These are phyloP conservation scores for Poa annua DNA, from an alignment of 176 grass and related monocot species.

Conservation along the genomic window DNA sequence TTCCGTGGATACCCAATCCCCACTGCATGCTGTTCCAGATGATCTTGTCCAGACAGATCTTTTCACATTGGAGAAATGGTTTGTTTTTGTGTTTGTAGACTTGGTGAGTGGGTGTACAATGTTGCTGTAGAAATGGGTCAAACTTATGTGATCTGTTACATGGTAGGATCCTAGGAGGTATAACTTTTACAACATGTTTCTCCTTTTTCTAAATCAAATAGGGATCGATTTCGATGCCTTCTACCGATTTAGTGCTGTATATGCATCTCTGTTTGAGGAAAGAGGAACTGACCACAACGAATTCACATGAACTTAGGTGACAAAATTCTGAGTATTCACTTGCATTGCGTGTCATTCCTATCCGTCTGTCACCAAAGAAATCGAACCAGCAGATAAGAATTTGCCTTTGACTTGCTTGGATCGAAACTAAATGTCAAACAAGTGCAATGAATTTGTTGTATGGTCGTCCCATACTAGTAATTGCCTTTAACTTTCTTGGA, in stretches of 20 bases:
- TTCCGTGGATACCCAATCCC: neutral
- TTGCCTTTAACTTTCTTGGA: too few species aligned
- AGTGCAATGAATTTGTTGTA: neutral
- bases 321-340: neutral
- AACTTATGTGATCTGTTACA: neutral
- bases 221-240: too few species aligned
- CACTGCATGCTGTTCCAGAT: neutral
- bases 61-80: slow-evolving; percentile 12
- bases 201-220: neutral
- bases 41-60: neutral
- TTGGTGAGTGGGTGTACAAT: neutral
- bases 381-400: neutral
- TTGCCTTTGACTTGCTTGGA: neutral
- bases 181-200: neutral
- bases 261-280: neutral
- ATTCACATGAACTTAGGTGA: neutral
- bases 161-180: neutral
- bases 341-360: neutral
- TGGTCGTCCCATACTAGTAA: too few species aligned
- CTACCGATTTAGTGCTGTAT: too few species aligned
- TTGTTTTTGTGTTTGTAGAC: slow-evolving; percentile 33
- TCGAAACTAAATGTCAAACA: neutral
- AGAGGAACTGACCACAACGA: neutral
- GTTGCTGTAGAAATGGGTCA: slow-evolving; percentile 29
- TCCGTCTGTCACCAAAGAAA: neutral